Percentiles rank a stretch among this genome's conserved stretches.
Conservation (phyloP, 140 eudicot genomes). For the Anethum foeniculum region DNA sequence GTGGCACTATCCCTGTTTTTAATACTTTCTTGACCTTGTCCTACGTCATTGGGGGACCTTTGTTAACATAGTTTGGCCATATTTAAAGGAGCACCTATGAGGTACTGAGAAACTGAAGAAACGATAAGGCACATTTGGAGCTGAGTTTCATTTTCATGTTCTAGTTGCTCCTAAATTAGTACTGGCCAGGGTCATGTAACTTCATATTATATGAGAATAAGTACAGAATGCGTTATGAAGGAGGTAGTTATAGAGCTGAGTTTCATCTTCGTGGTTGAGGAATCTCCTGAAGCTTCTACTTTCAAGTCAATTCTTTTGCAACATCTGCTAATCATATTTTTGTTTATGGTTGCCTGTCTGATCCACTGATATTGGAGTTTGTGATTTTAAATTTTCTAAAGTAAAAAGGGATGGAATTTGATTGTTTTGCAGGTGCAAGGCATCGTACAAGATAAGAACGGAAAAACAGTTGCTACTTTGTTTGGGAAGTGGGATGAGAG, state of each 20-base stretch:
- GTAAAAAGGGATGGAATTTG: neutral
- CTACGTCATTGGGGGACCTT: no score
- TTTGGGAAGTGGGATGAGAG: conserved; percentile 98
- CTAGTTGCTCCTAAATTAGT: neutral
- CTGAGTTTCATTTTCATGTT: neutral
- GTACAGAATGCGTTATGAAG: neutral
- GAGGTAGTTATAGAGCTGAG: neutral
- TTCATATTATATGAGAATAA: no score
- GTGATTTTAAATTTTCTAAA: neutral
- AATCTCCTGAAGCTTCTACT: neutral
- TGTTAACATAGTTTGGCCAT: no score
- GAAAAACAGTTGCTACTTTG: conserved; percentile 79
- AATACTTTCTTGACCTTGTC: neutral
- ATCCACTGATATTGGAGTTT: neutral
- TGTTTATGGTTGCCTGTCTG: neutral
- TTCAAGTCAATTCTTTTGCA: neutral
- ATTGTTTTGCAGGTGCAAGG: conserved; percentile 76
- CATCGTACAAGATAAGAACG: conserved; percentile 67
- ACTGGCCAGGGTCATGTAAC: neutral
- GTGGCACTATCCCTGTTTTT: neutral
- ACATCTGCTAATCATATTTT: neutral
- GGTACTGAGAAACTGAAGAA: no score
- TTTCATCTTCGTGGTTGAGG: neutral
- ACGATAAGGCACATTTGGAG: neutral
- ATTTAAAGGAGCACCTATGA: no score